phyloP scores from a whole-genome alignment of 176 grass and related monocot species.

The Oryza punctata region DNA sequence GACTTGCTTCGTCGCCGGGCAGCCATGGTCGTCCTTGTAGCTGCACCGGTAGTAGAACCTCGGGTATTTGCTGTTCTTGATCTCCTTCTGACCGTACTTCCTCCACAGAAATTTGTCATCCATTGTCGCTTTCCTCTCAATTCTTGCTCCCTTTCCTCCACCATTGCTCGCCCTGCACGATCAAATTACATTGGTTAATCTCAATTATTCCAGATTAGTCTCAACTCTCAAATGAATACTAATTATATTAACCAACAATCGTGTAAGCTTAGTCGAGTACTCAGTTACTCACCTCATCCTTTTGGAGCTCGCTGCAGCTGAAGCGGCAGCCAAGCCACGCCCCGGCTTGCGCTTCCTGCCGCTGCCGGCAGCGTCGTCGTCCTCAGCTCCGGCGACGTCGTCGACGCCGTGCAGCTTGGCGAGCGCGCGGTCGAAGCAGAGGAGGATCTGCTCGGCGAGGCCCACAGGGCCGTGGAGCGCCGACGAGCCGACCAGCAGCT shows the following conservation, averaged over 20 bases:
- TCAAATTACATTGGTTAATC: background rate
- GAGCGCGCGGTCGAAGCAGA: slow-evolving; percentile 38
- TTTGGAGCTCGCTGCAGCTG: background rate
- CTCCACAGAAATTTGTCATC: slow-evolving; percentile 50
- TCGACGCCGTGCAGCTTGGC: slow-evolving; percentile 6
- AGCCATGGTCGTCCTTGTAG: slow-evolving; percentile 47
- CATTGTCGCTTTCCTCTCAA: background rate
- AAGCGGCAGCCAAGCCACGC: background rate
- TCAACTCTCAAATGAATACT: background rate
- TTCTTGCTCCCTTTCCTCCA: background rate
- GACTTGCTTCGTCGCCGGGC: slow-evolving; percentile 56
- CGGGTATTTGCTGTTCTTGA: slow-evolving; percentile 43
- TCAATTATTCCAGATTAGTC: too few relatives aligned
- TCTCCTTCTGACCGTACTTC: slow-evolving; percentile 68
- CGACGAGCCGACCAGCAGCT: background rate
- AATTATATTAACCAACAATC: background rate
- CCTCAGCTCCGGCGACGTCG: background rate
- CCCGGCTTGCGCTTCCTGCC: slow-evolving; percentile 7
- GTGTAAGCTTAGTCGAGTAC: background rate
- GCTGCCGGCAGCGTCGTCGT: background rate
- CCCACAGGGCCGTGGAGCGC: background rate
- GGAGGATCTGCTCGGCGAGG: slow-evolving; percentile 30
- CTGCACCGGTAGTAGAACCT: slow-evolving; percentile 62
- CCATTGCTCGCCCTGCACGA: background rate
- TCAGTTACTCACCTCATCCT: background rate